Conservation (phyloP, 192 early-diverging fungal species). For the Geosiphon pyriformis region DNA sequence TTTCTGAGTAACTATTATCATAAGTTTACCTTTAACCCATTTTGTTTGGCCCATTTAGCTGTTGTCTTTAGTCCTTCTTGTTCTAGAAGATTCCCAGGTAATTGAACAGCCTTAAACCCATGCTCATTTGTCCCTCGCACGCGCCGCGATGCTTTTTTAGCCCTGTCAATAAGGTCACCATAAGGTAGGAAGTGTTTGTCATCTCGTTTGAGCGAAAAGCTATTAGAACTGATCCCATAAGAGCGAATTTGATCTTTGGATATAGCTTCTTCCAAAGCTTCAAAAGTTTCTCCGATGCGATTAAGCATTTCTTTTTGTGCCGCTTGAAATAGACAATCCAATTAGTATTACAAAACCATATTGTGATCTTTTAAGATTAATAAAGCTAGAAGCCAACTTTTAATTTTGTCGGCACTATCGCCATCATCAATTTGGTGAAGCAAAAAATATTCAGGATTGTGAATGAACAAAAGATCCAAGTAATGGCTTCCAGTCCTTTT, state of each 20-base stretch:
- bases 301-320: slow-evolving; percentile 30
- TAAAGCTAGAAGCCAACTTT: not conserved
- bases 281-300: slow-evolving; percentile 27
- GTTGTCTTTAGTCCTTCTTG: slow-evolving; percentile 30
- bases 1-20: too few relatives aligned
- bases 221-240: slow-evolving; percentile 38
- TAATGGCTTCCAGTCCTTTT: slow-evolving; percentile 28
- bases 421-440: slow-evolving; percentile 26
- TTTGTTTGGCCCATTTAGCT: slow-evolving; percentile 37
- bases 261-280: slow-evolving; percentile 35
- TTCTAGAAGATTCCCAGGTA: slow-evolving; percentile 37
- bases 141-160: slow-evolving; percentile 23
- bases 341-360: too few relatives aligned
- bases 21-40: slow-evolving; percentile 26
- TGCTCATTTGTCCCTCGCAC: slow-evolving; percentile 28
- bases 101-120: slow-evolving; percentile 30
- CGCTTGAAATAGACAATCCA: slow-evolving; percentile 14
- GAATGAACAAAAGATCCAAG: slow-evolving; percentile 35
- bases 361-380: too few relatives aligned
- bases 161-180: slow-evolving; percentile 31
- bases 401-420: not conserved
- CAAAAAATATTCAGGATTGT: slow-evolving; percentile 39
- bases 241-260: slow-evolving; percentile 31
- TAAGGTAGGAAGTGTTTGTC: slow-evolving; percentile 37
- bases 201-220: slow-evolving; percentile 31